Conservation (phyloP, 2,329 filamentous ascomycete species). For the Trichoderma cornu-damae region DNA sequence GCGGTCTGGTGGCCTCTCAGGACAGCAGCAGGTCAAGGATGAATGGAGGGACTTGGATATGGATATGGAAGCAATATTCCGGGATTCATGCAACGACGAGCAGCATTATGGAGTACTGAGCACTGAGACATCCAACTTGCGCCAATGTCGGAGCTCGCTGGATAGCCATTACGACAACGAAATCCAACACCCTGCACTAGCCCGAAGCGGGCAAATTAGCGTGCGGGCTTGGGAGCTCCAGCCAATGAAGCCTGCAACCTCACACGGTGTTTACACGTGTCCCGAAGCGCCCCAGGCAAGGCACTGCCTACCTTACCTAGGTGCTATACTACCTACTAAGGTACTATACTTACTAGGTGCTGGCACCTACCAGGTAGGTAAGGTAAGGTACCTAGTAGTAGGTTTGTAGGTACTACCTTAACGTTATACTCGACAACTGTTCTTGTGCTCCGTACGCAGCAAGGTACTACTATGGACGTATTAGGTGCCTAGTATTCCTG, state of each 20-base stretch:
- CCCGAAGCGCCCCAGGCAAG: background rate
- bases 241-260: background rate
- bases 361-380: too few relatives aligned
- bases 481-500: too few relatives aligned
- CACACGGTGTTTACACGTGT: slow-evolving; percentile 13
- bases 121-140: slow-evolving; percentile 1
- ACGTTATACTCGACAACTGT: too few relatives aligned
- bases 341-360: too few relatives aligned
- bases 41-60: slow-evolving; percentile 16
- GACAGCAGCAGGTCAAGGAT: slow-evolving; percentile 13
- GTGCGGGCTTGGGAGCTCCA: background rate
- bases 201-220: background rate
- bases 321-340: too few relatives aligned
- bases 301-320: too few relatives aligned
- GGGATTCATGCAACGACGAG: slow-evolving; percentile 17
- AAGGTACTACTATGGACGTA: too few relatives aligned
- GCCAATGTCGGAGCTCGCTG: slow-evolving; percentile 13
- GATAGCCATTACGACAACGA: slow-evolving; percentile 18
- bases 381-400: too few relatives aligned
- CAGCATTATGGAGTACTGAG: background rate
- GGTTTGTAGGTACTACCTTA: too few relatives aligned
- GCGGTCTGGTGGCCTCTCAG: slow-evolving; percentile 27
- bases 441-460: background rate
- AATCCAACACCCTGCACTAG: background rate
- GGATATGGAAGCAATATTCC: slow-evolving; percentile 20